phyloP scores from a whole-genome alignment of 208 protist genomes.

The Dictyostelium gargantuum region DNA sequence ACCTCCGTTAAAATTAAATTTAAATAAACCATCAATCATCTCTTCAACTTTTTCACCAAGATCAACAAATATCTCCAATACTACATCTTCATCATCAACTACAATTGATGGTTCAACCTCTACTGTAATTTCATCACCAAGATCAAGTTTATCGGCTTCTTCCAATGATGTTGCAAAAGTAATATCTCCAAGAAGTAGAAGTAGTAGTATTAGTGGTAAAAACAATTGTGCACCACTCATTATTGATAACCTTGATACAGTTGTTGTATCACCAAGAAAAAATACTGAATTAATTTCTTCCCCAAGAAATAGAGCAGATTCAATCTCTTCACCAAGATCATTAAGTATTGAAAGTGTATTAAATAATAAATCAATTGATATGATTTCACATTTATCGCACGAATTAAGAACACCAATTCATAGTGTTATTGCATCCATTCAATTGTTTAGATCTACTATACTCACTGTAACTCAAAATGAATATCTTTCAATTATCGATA shows the following conservation, averaged over 20 bases:
- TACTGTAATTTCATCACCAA: background rate
- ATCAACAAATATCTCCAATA: background rate
- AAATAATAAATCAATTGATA: conserved; percentile 28
- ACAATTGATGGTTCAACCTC: background rate
- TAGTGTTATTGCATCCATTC: background rate
- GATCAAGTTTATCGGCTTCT: background rate
- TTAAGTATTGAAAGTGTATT: background rate
- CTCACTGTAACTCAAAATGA: background rate
- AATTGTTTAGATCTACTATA: background rate
- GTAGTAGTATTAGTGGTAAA: background rate
- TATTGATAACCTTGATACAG: no score
- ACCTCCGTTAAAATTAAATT: background rate
- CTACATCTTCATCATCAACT: no score
- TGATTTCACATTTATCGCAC: conserved; percentile 31
- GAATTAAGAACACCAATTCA: conserved; percentile 22
- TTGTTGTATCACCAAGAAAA: no score
- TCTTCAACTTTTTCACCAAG: background rate
- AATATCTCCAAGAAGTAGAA: background rate
- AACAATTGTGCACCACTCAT: no score
- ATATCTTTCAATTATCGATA: background rate
- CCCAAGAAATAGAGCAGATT: background rate
- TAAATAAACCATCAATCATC: background rate
- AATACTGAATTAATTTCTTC: background rate
- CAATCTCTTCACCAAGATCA: background rate
- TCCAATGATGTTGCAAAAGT: background rate